A percentile compares a stretch with the other conserved stretches of the same genome.
Conservation (phyloP, 805 yeast species). For the Pichia thaimueangensis region DNA sequence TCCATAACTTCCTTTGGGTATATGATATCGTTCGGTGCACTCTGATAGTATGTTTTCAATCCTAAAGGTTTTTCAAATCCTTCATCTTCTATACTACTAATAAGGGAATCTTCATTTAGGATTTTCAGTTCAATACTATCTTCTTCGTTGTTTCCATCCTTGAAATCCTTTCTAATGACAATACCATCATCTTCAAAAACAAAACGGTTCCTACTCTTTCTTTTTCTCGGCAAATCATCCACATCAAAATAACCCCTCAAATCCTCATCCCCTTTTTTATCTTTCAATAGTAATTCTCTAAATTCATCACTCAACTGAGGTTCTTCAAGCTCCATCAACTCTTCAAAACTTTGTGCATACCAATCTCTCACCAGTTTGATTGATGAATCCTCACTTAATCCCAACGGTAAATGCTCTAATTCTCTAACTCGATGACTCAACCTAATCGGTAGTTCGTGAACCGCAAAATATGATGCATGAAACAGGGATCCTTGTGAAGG, state of each 20-base stretch:
- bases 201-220: constrained; percentile 9
- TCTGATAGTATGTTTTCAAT: constrained; percentile 28
- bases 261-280: constrained; percentile 27
- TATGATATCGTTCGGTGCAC: constrained; percentile 43
- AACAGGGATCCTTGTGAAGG: constrained; percentile 76
- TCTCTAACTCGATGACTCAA: constrained; percentile 83
- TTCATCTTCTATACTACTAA: constrained; percentile 1
- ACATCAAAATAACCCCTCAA: too few relatives aligned
- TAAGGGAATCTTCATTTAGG: not conserved
- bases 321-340: constrained; percentile 57
- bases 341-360: constrained; percentile 89
- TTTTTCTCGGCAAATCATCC: not conserved
- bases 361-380: constrained; percentile 74
- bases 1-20: constrained; percentile 73
- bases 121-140: not conserved
- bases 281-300: constrained; percentile 26
- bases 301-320: constrained; percentile 41
- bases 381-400: constrained; percentile 65
- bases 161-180: constrained; percentile 20
- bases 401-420: constrained; percentile 72
- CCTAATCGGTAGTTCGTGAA: constrained; percentile 81
- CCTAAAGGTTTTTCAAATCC: constrained; percentile 14
- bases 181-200: constrained; percentile 45
- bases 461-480: constrained; percentile 77
- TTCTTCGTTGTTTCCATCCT: constrained; percentile 7